Evolutionary conservation across 1,139 yeast genomes (phyloP).

Genomic region (Blastobotrys arbuscula): DNA sequence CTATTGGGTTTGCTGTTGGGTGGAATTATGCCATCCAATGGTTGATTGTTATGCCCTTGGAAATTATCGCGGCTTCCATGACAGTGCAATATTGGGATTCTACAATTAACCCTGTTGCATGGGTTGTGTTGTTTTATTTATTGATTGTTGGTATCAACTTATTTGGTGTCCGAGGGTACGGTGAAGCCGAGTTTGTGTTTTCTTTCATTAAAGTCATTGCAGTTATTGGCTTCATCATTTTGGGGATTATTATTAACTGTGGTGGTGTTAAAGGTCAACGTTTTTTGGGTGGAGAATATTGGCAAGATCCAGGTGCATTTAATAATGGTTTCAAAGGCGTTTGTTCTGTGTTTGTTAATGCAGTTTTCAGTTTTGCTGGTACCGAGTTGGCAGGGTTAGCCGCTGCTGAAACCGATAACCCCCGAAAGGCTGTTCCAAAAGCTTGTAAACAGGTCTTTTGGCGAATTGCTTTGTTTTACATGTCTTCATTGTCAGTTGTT

Average conservation of each 20-base stretch:
- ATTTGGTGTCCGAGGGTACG: constrained; percentile 66
- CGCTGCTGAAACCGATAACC: constrained; percentile 77
- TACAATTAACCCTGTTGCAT: constrained; percentile 57
- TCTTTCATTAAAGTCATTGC: constrained; percentile 54
- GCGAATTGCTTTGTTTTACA: constrained; percentile 62
- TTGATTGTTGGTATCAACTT: constrained; percentile 51
- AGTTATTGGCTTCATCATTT: constrained; percentile 56
- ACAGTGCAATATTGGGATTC: constrained; percentile 60
- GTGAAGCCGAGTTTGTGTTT: constrained; percentile 62
- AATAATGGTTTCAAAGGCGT: constrained; percentile 72
- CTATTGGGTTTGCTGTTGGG: constrained; percentile 66
- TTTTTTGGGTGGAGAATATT: constrained; percentile 57
- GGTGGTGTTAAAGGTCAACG: constrained; percentile 62
- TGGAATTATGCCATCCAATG: constrained; percentile 75
- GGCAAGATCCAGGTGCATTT: constrained; percentile 61
- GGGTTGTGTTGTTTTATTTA: constrained; percentile 58
- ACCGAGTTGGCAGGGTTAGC: constrained; percentile 78
- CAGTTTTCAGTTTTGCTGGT: constrained; percentile 85
- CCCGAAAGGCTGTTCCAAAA: constrained; percentile 59
- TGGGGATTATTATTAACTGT: constrained; percentile 54
- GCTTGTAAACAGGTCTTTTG: constrained; percentile 71
- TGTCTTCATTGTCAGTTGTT: constrained; percentile 52
- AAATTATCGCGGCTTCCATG: constrained; percentile 69
- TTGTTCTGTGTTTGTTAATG: constrained; percentile 73
- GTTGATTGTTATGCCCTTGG: constrained; percentile 68